Evolutionary conservation across 208 protist genomes (phyloP).

Genomic region (Trypanosoma platydactyli): DNA sequence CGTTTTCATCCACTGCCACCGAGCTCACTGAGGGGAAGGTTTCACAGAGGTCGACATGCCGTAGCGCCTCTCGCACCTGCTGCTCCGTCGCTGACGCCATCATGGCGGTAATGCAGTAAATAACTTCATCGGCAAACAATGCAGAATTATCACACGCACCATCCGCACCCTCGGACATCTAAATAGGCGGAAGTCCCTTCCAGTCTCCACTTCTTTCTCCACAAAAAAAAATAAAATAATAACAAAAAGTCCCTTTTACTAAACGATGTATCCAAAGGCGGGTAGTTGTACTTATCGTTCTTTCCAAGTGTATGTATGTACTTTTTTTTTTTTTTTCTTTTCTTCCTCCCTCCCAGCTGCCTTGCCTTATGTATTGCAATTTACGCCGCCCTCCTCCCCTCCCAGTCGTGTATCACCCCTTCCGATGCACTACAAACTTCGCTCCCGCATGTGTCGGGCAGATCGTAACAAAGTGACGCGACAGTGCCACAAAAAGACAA

Average conservation of each 20-base stretch:
- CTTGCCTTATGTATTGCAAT: neutral
- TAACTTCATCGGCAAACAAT: constrained; percentile 55
- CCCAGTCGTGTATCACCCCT: neutral
- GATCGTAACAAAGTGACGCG: neutral
- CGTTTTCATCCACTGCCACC: neutral
- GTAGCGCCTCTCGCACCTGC: constrained; percentile 58
- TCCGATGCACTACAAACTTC: neutral
- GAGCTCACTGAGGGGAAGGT: neutral
- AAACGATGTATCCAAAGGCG: neutral
- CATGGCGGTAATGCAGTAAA: constrained; percentile 55
- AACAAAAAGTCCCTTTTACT: constrained; percentile 5
- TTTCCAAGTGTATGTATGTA: too few species aligned
- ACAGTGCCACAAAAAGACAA: constrained; percentile 27
- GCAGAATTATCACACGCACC: neutral
- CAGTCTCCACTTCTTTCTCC: constrained; percentile 3
- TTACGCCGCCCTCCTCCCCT: neutral
- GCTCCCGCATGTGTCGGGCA: neutral
- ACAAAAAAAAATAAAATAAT: constrained; percentile 1
- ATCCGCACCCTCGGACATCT: neutral
- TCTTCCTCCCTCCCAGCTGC: constrained; percentile 7
- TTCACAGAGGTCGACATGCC: neutral
- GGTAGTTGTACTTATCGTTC: neutral
- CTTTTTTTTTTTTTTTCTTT: constrained; percentile 17
- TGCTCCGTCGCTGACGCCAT: constrained; percentile 45
- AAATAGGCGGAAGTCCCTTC: neutral